Conservation (phyloP, 805 yeast genomes). For the Millerozyma miso region DNA sequence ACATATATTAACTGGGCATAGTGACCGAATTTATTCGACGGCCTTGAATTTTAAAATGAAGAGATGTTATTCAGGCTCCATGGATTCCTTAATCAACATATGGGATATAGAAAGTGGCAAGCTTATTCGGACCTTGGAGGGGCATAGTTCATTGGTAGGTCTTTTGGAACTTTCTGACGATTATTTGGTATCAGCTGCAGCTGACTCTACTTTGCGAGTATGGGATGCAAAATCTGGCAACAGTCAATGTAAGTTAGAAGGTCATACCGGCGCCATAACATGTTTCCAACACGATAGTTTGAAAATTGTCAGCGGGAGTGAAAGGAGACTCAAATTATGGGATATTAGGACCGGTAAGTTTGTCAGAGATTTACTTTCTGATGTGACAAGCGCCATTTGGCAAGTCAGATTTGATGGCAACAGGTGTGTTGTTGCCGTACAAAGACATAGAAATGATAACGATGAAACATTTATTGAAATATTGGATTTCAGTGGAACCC, state of each 20-base stretch:
- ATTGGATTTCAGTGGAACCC: constrained; percentile 63
- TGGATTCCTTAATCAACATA: constrained; percentile 82
- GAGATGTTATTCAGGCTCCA: constrained; percentile 84
- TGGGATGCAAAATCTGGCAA: constrained; percentile 86
- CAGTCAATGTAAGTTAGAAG: constrained; percentile 64
- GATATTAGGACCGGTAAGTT: constrained; percentile 73
- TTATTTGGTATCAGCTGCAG: constrained; percentile 88
- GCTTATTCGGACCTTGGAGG: constrained; percentile 66
- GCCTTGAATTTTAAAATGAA: constrained; percentile 71
- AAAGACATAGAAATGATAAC: constrained; percentile 49
- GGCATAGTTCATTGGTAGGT: constrained; percentile 90
- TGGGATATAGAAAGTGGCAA: constrained; percentile 86
- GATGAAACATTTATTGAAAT: constrained; percentile 73
- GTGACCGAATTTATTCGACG: constrained; percentile 84
- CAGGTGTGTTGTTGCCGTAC: constrained; percentile 89
- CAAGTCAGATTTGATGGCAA: constrained; percentile 84
- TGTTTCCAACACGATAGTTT: constrained; percentile 89
- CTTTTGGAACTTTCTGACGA: constrained; percentile 72
- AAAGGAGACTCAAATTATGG: constrained; percentile 83
- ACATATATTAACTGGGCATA: constrained; percentile 76
- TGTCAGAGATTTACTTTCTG: constrained; percentile 67
- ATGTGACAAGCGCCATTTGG: constrained; percentile 86
- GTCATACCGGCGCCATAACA: constrained; percentile 84
- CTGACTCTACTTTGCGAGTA: constrained; percentile 84
- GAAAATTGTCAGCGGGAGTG: constrained; percentile 84